These are phyloP conservation scores for Pyrus bretschneideri DNA, from an alignment of 306 rosid species.

Conservation along the genomic window DNA sequence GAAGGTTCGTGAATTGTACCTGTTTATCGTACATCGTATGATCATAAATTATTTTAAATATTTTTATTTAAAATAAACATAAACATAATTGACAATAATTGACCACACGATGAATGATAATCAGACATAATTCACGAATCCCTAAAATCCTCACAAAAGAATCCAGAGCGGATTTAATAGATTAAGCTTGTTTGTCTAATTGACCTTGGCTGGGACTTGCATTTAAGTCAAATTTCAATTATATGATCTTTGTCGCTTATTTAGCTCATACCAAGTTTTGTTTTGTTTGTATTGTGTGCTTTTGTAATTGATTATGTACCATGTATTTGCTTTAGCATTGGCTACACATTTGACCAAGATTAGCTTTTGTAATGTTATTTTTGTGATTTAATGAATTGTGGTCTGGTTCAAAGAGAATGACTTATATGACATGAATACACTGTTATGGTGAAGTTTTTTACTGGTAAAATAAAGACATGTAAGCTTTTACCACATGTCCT, in stretches of 20 bases:
- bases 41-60: no score
- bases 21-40: no score
- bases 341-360: neutral
- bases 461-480: no score
- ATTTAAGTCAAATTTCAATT: neutral
- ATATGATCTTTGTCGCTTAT: neutral
- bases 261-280: neutral
- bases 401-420: neutral
- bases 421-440: accelerated
- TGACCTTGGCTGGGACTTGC: neutral
- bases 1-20: no score
- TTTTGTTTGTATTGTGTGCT: neutral
- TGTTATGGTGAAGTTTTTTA: accelerated
- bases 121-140: no score
- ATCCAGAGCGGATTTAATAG: no score
- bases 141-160: no score
- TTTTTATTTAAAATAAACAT: no score
- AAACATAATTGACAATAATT: no score
- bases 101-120: no score
- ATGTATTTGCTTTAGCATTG: neutral
- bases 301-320: neutral
- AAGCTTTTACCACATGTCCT: no score
- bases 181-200: neutral
- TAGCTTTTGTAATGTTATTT: neutral
- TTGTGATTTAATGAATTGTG: neutral